phyloP scores from a whole-genome alignment of 164 flowering plant genomes.

The Berberis vulgaris region DNA sequence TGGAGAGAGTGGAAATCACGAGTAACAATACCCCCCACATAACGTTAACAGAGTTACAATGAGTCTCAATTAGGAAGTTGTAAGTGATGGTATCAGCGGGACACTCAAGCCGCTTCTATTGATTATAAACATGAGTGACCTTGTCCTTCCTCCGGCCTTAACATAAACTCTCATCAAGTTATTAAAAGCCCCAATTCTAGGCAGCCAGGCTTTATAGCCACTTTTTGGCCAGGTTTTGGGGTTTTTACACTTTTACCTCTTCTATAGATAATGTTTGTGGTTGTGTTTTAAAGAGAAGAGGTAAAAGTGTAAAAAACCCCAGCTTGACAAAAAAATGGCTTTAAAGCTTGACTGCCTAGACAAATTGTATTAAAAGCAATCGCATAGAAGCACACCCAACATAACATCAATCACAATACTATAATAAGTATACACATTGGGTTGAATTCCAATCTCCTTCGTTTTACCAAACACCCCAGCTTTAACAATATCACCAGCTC shows the following conservation, averaged over 20 bases:
- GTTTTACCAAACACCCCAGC: slow-evolving; percentile 81
- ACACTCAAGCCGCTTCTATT: slow-evolving; percentile 68
- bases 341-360: too few species aligned
- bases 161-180: slow-evolving; percentile 83
- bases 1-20: too few species aligned
- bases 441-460: slow-evolving; percentile 58
- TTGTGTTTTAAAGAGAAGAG: too few species aligned
- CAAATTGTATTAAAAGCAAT: slow-evolving; percentile 44
- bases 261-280: too few species aligned
- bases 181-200: background rate
- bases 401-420: slow-evolving; percentile 52
- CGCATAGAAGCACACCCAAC: slow-evolving; percentile 35
- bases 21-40: too few species aligned
- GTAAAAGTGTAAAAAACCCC: too few species aligned
- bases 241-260: too few species aligned
- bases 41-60: slow-evolving; percentile 21
- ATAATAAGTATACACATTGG: slow-evolving; percentile 72
- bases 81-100: slow-evolving; percentile 59
- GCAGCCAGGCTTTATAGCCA: too few species aligned
- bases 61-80: slow-evolving; percentile 71
- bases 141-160: slow-evolving; percentile 68
- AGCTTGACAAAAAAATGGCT: too few species aligned
- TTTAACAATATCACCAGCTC: slow-evolving; percentile 55
- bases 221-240: too few species aligned
- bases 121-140: slow-evolving; percentile 80